Conservation (phyloP, 2,329 filamentous ascomycete species). For the Ceratocystis colombiana region DNA sequence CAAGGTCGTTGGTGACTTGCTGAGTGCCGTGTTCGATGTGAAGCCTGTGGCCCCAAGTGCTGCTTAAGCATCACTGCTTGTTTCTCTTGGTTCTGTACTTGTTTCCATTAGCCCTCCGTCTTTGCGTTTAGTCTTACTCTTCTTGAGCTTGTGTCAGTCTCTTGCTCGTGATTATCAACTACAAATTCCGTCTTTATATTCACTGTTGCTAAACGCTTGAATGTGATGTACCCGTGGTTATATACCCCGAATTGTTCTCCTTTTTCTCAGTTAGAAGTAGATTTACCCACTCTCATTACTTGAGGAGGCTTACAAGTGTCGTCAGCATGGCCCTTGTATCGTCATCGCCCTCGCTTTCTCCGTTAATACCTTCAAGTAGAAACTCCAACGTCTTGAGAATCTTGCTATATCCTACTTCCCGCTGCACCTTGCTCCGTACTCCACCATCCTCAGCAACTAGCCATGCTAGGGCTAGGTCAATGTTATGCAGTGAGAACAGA, state of each 20-base stretch:
- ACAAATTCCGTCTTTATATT: background rate
- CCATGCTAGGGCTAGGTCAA: conserved; percentile 84
- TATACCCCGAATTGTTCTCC: background rate
- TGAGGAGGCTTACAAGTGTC: conserved; percentile 43
- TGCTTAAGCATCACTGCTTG: conserved; percentile 13
- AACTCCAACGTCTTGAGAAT: conserved; percentile 59
- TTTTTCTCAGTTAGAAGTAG: background rate
- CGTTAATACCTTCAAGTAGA: conserved; percentile 43
- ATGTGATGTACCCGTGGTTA: background rate
- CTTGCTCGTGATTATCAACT: conserved; percentile 5
- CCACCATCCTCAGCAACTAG: conserved; percentile 79
- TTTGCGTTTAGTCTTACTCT: conserved; percentile 17
- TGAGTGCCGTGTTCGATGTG: conserved; percentile 75
- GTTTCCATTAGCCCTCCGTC: conserved; percentile 12
- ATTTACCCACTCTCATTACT: conserved; percentile 16
- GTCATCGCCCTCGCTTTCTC: conserved; percentile 43
- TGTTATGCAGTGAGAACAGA: conserved; percentile 68
- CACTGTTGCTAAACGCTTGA: background rate
- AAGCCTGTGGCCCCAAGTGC: conserved; percentile 51
- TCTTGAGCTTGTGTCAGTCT: conserved; percentile 16
- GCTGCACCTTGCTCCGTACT: conserved; percentile 53
- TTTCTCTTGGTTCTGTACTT: conserved; percentile 15
- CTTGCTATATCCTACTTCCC: conserved; percentile 51
- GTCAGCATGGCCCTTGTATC: conserved; percentile 47
- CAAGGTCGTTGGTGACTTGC: conserved; percentile 71